Percentiles rank a stretch among this genome's conserved stretches.
phyloP scores from a whole-genome alignment of 2,329 filamentous ascomycete genomes.

The Coleophoma eucalyptorum region DNA sequence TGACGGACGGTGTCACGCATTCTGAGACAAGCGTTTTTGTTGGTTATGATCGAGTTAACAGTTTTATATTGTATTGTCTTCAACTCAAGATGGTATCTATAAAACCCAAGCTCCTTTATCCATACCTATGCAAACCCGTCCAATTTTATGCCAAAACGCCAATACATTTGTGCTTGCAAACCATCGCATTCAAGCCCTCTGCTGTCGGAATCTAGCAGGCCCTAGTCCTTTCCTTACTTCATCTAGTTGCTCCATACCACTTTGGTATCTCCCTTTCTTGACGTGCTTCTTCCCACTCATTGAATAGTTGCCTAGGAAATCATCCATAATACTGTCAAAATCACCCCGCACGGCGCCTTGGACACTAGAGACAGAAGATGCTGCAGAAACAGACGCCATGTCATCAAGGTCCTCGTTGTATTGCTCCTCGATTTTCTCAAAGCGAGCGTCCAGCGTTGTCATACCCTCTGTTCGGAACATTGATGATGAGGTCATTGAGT shows the following conservation, averaged over 20 bases:
- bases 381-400: slow-evolving; percentile 57
- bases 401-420: slow-evolving; percentile 64
- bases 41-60: too few relatives aligned
- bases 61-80: too few relatives aligned
- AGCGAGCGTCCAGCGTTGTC: slow-evolving; percentile 80
- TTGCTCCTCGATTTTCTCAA: slow-evolving; percentile 84
- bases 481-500: slow-evolving; percentile 89
- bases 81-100: too few relatives aligned
- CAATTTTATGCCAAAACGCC: neutral
- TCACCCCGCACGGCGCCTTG: slow-evolving; percentile 67
- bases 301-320: slow-evolving; percentile 76
- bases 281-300: slow-evolving; percentile 70
- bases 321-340: slow-evolving; percentile 88
- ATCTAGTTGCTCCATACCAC: slow-evolving; percentile 83
- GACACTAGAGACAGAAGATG: slow-evolving; percentile 66
- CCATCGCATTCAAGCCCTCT: slow-evolving; percentile 13
- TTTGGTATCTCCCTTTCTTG: slow-evolving; percentile 77
- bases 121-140: too few relatives aligned
- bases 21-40: too few relatives aligned
- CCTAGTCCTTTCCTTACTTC: slow-evolving; percentile 81
- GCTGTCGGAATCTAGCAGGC: slow-evolving; percentile 57
- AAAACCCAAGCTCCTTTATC: too few relatives aligned
- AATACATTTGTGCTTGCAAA: neutral
- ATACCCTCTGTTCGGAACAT: slow-evolving; percentile 85
- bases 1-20: too few relatives aligned